These are phyloP conservation scores for Thermothelomyces thermophilus DNA, from an alignment of 2,329 filamentous ascomycete species.

Conservation along the genomic window DNA sequence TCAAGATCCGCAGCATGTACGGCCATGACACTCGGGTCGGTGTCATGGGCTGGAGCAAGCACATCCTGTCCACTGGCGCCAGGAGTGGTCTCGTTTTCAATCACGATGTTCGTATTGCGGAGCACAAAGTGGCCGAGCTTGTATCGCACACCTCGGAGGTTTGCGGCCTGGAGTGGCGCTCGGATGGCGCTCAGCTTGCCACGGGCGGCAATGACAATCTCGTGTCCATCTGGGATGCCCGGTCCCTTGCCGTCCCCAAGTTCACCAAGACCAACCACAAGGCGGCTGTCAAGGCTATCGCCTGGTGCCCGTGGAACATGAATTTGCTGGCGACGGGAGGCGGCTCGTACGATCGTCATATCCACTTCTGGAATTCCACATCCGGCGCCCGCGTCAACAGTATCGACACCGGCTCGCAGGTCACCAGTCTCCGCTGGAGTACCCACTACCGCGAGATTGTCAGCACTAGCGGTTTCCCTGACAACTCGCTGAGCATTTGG, in stretches of 20 bases:
- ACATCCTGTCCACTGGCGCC: constrained; percentile 88
- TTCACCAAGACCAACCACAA: constrained; percentile 99
- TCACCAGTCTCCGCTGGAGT: constrained; percentile 94
- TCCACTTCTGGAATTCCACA: constrained; percentile 99
- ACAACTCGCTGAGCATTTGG: constrained; percentile 98
- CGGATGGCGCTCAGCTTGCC: constrained; percentile 91
- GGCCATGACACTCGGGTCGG: constrained; percentile 94
- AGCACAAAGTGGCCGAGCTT: constrained; percentile 97
- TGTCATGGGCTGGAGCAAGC: constrained; percentile 99
- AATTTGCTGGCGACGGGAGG: constrained; percentile 95
- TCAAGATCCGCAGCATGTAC: constrained; percentile 97
- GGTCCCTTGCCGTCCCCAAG: constrained; percentile 86
- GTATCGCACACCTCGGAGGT: constrained; percentile 97
- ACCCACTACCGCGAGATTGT: constrained; percentile 97
- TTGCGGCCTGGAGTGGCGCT: constrained; percentile 95
- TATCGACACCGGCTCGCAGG: constrained; percentile 96
- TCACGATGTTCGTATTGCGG: constrained; percentile 93
- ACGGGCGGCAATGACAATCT: constrained; percentile 99
- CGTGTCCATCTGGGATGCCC: constrained; percentile 97
- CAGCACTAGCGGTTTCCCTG: constrained; percentile 95
- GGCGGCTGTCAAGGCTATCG: constrained; percentile 94
- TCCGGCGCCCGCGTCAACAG: constrained; percentile 97
- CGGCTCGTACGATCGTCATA: constrained; percentile 93
- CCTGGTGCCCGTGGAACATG: constrained; percentile 98
- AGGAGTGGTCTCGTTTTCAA: constrained; percentile 95